Conservation (phyloP, 1,284 basidiomycete genomes). For the Mycena sp. region DNA sequence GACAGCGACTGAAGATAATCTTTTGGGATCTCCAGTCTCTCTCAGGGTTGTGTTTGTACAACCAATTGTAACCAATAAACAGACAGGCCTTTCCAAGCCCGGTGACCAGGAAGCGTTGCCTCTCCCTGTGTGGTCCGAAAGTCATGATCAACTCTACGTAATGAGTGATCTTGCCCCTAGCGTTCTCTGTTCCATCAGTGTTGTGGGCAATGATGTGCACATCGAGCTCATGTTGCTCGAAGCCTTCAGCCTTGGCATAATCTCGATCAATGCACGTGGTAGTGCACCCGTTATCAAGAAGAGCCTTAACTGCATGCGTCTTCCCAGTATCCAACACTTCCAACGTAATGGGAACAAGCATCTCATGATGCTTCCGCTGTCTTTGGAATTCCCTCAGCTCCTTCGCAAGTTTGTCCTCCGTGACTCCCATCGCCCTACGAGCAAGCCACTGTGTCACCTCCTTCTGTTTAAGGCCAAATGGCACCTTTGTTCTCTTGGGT, state of each 20-base stretch:
- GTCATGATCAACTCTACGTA: constrained; percentile 21
- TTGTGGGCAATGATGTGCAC: not conserved
- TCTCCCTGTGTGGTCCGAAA: not conserved
- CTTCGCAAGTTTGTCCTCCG: not conserved
- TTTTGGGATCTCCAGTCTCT: constrained; percentile 15
- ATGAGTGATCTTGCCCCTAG: constrained; percentile 12
- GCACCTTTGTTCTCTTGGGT: not conserved
- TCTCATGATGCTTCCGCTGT: constrained; percentile 2
- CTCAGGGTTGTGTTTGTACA: constrained; percentile 20
- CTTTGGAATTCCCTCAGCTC: not conserved
- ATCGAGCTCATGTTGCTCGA: constrained; percentile 12
- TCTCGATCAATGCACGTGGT: constrained; percentile 14
- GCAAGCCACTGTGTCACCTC: not conserved
- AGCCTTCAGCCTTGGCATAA: constrained; percentile 1
- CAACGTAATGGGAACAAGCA: not conserved
- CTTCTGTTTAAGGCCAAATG: not conserved
- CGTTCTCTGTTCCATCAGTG: not conserved
- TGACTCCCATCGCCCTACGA: not conserved
- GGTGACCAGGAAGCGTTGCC: not conserved
- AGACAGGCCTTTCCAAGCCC: constrained; percentile 2
- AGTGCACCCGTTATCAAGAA: constrained; percentile 13
- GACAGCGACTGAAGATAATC: constrained; percentile 9
- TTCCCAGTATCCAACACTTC: not conserved
- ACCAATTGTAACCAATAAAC: constrained; percentile 19
- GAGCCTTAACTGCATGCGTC: not conserved